phyloP scores from a whole-genome alignment of 495 filamentous ascomycete genomes.

The Echria macrotheca region DNA sequence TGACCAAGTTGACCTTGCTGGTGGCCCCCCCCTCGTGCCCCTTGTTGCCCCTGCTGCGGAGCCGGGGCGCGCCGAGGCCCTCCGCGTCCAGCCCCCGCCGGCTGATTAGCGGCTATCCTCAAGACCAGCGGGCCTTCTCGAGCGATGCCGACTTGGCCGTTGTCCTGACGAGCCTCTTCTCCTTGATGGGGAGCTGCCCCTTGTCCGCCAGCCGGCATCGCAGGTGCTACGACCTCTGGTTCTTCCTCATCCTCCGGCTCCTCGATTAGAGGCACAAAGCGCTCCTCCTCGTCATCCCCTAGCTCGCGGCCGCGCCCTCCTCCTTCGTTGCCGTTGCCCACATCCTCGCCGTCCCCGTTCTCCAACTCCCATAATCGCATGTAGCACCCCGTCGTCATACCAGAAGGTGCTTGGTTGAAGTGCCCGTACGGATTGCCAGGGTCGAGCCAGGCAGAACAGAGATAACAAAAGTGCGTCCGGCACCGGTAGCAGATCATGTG shows the following conservation, averaged over 20 bases:
- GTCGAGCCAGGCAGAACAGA: conserved; percentile 82
- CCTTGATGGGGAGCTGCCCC: background rate
- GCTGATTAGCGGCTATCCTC: conserved; percentile 39
- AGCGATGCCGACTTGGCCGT: conserved; percentile 33
- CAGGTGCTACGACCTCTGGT: conserved; percentile 8
- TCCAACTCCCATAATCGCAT: conserved; percentile 88
- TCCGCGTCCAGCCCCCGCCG: conserved; percentile 20
- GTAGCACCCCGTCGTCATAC: conserved; percentile 59
- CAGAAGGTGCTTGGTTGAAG: conserved; percentile 59
- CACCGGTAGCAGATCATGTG: conserved; percentile 96
- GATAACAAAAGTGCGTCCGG: conserved; percentile 89
- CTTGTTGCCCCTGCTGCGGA: conserved; percentile 21
- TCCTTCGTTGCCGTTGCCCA: conserved; percentile 13
- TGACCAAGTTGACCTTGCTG: background rate
- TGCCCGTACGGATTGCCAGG: conserved; percentile 79
- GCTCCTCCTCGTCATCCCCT: too few relatives aligned
- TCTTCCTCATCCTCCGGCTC: conserved; percentile 23
- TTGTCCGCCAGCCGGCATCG: background rate
- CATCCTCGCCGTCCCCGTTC: conserved; percentile 67
- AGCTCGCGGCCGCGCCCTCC: conserved; percentile 13
- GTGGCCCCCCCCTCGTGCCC: too few relatives aligned
- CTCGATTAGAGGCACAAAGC: conserved; percentile 23
- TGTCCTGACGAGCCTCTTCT: conserved; percentile 6
- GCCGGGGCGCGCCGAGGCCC: conserved; percentile 23
- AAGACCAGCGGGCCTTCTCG: conserved; percentile 52